Conservation (phyloP, 257 asterid species). For the Perilla frutescens region DNA sequence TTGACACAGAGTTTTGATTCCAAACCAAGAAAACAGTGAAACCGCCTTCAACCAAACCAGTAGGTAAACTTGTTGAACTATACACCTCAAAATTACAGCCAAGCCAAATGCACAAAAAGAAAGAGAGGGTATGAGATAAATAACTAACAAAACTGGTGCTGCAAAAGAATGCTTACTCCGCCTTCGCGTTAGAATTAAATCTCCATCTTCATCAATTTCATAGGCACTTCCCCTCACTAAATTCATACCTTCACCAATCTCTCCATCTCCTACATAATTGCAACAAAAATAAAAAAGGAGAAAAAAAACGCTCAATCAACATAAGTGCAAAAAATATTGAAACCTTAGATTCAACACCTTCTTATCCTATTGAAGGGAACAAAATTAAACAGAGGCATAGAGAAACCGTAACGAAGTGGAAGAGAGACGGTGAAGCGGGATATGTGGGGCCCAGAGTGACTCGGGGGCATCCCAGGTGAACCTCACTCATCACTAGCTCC, state of each 20-base stretch:
- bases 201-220: slow-evolving; percentile 94
- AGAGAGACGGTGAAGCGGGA: slow-evolving; percentile 71
- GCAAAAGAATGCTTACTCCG: slow-evolving; percentile 46
- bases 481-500: slow-evolving; percentile 94
- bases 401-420: slow-evolving; percentile 53
- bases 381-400: slow-evolving; percentile 2
- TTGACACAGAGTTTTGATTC: not conserved
- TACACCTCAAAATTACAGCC: not conserved
- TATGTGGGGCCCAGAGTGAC: slow-evolving; percentile 59
- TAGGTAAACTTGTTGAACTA: slow-evolving; percentile 1
- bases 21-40: slow-evolving; percentile 9
- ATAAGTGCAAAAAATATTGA: not conserved
- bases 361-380: not conserved
- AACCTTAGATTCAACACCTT: not conserved
- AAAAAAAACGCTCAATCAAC: slow-evolving; percentile 20
- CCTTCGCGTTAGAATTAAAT: slow-evolving; percentile 66
- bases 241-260: slow-evolving; percentile 31
- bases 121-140: not conserved
- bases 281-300: slow-evolving; percentile 3
- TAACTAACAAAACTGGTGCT: not conserved
- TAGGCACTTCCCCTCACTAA: slow-evolving; percentile 36
- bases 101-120: not conserved
- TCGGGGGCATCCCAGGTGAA: slow-evolving; percentile 94
- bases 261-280: slow-evolving; percentile 46
- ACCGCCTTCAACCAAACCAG: not conserved